These are phyloP conservation scores for Daldinia vernicosa DNA, from an alignment of 495 filamentous ascomycete species.

Conservation along the genomic window DNA sequence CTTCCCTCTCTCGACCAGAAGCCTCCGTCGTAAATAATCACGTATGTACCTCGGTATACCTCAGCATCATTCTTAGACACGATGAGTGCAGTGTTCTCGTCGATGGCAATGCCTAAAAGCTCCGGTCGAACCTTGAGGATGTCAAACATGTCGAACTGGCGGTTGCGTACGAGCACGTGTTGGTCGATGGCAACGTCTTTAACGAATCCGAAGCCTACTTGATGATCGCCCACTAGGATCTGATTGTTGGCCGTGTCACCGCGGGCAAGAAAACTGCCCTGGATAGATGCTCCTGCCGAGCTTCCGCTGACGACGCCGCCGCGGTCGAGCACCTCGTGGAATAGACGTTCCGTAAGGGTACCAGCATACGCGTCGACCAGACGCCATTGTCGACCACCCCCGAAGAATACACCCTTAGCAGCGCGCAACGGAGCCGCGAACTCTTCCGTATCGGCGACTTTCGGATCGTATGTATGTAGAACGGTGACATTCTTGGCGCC, in stretches of 20 bases:
- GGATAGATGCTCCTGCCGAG: slow-evolving; percentile 49
- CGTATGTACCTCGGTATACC: slow-evolving; percentile 43
- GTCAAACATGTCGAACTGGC: slow-evolving; percentile 50
- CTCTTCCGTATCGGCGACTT: slow-evolving; percentile 46
- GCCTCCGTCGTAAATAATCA: slow-evolving; percentile 42
- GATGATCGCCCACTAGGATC: slow-evolving; percentile 47
- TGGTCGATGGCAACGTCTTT: slow-evolving; percentile 48
- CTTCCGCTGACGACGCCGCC: slow-evolving; percentile 47
- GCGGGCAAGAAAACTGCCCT: slow-evolving; percentile 48
- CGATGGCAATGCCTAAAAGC: slow-evolving; percentile 46
- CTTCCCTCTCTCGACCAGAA: slow-evolving; percentile 44
- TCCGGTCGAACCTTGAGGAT: slow-evolving; percentile 48
- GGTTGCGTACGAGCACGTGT: slow-evolving; percentile 47
- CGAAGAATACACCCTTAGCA: slow-evolving; percentile 47
- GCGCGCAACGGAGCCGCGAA: slow-evolving; percentile 44
- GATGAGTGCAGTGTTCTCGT: slow-evolving; percentile 50
- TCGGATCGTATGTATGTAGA: slow-evolving; percentile 47
- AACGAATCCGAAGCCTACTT: slow-evolving; percentile 47
- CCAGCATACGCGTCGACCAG: slow-evolving; percentile 50
- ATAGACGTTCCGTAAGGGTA: slow-evolving; percentile 44
- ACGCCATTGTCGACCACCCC: slow-evolving; percentile 48
- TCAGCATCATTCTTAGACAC: slow-evolving; percentile 45
- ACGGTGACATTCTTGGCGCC: slow-evolving; percentile 48
- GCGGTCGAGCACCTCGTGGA: slow-evolving; percentile 44
- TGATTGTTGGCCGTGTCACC: slow-evolving; percentile 47